These are phyloP conservation scores for Solanum tacnaense DNA, from an alignment of 257 asterid genomes.

Conservation along the genomic window DNA sequence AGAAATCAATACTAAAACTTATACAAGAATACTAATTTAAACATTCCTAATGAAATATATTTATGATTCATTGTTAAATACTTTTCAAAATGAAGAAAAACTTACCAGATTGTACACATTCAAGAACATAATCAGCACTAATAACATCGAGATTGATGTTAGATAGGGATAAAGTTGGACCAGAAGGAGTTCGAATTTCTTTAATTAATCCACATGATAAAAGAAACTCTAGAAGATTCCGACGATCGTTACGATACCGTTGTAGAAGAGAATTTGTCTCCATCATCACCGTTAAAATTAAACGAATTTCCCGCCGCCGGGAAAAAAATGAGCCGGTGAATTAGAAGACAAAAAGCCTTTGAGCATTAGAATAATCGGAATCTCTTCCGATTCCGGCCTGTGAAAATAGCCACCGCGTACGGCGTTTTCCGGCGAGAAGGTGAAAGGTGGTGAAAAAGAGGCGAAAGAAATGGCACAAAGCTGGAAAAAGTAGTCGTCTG, in stretches of 20 bases:
- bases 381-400: not conserved
- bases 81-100: not conserved
- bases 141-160: slow-evolving; percentile 54
- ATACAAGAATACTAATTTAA: not conserved
- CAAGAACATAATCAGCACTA: slow-evolving; percentile 70
- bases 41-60: not conserved
- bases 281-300: not conserved
- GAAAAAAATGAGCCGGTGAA: not conserved
- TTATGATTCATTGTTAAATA: not conserved
- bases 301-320: not conserved
- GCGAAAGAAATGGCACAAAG: not conserved
- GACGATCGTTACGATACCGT: slow-evolving; percentile 78
- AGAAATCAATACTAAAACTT: not conserved
- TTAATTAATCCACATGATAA: slow-evolving; percentile 46
- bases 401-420: not conserved
- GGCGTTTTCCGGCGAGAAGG: not conserved
- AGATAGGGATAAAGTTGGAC: slow-evolving; percentile 38
- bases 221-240: slow-evolving; percentile 79
- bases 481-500: not conserved
- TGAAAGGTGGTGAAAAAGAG: not conserved
- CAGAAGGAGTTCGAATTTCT: slow-evolving; percentile 51
- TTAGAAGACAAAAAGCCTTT: not conserved
- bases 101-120: slow-evolving; percentile 58
- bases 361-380: not conserved
- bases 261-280: slow-evolving; percentile 32